Base-by-base conservation (phyloP, 768 basidiomycete genomes). In the Fistulinella prunicolor region DNA sequence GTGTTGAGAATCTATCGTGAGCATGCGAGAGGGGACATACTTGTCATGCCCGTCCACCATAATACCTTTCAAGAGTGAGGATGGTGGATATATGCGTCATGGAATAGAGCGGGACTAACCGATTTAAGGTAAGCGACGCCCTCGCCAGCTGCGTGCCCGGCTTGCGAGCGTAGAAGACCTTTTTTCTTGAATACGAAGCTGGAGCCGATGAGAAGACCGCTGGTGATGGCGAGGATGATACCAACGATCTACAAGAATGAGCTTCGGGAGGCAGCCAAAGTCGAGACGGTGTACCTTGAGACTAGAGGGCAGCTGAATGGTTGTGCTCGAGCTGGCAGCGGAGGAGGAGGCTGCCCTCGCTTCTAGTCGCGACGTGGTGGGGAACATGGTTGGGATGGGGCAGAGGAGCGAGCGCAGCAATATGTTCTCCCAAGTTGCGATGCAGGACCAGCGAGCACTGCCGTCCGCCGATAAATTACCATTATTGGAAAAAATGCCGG, bases 151-250 rank as follows among this genome's bases (percentile, higher is more conserved):
- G 70, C 67, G 50, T 86, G 84, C 56, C 89, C 92, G 50, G 87
- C 86, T 73, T 89, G 88, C 64, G 85, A 82, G 67, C 82, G 77
- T 44, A 92, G 64, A 17, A 92, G 73, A 9, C 89, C 95, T 63
- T 92, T 96, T 80, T 99, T 99, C 82, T 99, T 99, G 74, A 99
- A 86, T 3, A 98, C 94, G 67, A 97, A 98, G 58, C 85, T 87
- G 34, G 80, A 79, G 5, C 95, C 96, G 51, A 98, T 99, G 51
- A 99, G 81, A 23, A 93, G 35, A 8, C 95, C 96, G 60, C 87
- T 91, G 30, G 65, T 58, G 42, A 93, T 64, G 41, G 90, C 88
- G 50, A 92, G 79, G 39, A 89, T 66, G 56, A 92, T 81, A 10
- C 89, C 89, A 56, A 89, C 82, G 61, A 89, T 57, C 85, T 87